Conservation (phyloP, 2,329 filamentous ascomycete genomes). For the Verticillium klebahnii region DNA sequence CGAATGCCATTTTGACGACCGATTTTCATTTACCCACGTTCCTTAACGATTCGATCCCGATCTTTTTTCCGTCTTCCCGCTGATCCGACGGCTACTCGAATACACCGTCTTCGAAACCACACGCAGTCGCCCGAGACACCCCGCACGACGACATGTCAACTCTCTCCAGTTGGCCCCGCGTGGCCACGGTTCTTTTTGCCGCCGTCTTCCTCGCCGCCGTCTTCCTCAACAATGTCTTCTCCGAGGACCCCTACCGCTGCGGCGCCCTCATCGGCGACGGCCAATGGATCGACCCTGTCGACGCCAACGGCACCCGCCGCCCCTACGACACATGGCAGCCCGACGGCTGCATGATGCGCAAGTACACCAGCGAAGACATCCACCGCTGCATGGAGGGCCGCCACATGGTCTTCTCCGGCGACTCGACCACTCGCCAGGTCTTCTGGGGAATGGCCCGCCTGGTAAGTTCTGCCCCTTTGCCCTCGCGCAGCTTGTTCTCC, state of each 20-base stretch:
- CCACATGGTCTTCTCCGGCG: slow-evolving; percentile 53
- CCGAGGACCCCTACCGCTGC: slow-evolving; percentile 47
- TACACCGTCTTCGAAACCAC: neutral
- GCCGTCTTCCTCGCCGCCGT: neutral
- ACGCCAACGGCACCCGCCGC: slow-evolving; percentile 19
- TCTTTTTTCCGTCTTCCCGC: too few species aligned
- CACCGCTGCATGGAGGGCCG: slow-evolving; percentile 45
- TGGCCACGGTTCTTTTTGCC: neutral
- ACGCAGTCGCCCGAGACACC: neutral
- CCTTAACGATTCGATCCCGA: neutral
- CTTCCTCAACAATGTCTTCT: neutral
- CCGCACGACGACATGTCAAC: neutral
- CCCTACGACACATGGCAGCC: slow-evolving; percentile 51
- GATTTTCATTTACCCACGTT: neutral
- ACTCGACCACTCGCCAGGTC: slow-evolving; percentile 53
- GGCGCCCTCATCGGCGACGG: slow-evolving; percentile 43
- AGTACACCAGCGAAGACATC: slow-evolving; percentile 48
- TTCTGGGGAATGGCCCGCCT: slow-evolving; percentile 46
- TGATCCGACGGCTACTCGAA: neutral
- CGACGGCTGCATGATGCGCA: slow-evolving; percentile 52
- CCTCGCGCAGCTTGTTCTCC: neutral
- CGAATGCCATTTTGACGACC: neutral
- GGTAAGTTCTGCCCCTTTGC: slow-evolving; percentile 18
- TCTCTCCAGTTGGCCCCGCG: neutral
- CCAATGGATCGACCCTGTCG: slow-evolving; percentile 37